phyloP scores from a whole-genome alignment of 306 rosid genomes.

The Lathyrus tuberosus region DNA sequence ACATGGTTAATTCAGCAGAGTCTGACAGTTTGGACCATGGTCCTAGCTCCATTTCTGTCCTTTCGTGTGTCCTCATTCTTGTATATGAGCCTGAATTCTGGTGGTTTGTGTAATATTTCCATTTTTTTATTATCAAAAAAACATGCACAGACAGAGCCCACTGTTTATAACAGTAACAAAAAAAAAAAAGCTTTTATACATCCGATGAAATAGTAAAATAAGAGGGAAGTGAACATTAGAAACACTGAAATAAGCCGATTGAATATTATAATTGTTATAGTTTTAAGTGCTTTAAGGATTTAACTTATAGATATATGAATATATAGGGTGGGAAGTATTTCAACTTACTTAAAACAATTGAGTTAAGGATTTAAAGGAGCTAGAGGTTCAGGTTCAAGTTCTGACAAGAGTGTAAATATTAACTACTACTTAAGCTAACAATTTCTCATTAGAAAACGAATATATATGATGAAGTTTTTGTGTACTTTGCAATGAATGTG shows the following conservation, averaged over 20 bases:
- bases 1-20: constrained; percentile 61
- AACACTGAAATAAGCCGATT: background rate
- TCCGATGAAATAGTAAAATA: background rate
- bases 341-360: too few relatives aligned
- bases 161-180: background rate
- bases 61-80: constrained; percentile 43
- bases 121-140: background rate
- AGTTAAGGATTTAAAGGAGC: too few relatives aligned
- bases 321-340: too few relatives aligned
- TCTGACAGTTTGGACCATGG: constrained; percentile 69
- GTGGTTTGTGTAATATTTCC: background rate
- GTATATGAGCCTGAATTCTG: constrained; percentile 39
- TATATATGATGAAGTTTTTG: too few relatives aligned
- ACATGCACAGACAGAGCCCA: constrained; percentile 11
- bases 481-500: too few relatives aligned
- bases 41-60: constrained; percentile 38
- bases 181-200: background rate
- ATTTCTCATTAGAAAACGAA: too few relatives aligned
- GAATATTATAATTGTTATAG: background rate
- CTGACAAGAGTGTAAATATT: too few relatives aligned
- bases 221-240: background rate
- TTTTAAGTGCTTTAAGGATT: background rate
- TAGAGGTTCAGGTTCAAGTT: too few relatives aligned
- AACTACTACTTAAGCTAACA: too few relatives aligned
- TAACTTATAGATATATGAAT: background rate